Evolutionary conservation across 805 yeast species (phyloP).

Genomic region (Debaryomyces tyrocola): DNA sequence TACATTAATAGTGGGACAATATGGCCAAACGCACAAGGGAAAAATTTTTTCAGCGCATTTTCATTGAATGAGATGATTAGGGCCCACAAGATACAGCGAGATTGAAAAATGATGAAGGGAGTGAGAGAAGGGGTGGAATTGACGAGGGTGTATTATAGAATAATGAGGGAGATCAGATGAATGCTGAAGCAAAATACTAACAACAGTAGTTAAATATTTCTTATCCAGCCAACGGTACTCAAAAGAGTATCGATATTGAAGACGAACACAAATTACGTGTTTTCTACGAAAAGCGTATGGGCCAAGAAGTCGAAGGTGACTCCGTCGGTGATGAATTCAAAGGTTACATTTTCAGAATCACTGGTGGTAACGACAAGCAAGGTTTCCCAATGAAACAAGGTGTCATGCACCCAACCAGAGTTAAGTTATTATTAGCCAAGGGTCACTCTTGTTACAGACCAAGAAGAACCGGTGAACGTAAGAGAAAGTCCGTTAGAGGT

Average conservation of each 20-base stretch:
- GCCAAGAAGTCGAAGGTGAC: slow-evolving; percentile 99
- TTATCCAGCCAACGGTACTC: slow-evolving; percentile 99
- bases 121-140: too few species aligned
- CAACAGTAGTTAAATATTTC: slow-evolving; percentile 87
- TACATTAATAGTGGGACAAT: too few species aligned
- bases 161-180: too few species aligned
- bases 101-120: too few species aligned
- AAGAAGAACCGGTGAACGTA: slow-evolving; percentile 99
- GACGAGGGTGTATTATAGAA: too few species aligned
- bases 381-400: slow-evolving; percentile 99
- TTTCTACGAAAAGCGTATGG: slow-evolving; percentile 99
- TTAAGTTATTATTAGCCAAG: slow-evolving; percentile 88
- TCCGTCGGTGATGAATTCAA: slow-evolving; percentile 97
- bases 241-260: slow-evolving; percentile 95
- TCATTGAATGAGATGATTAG: too few species aligned
- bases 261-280: slow-evolving; percentile 98
- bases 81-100: too few species aligned
- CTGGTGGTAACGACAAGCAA: slow-evolving; percentile 99
- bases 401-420: slow-evolving; percentile 99
- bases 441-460: slow-evolving; percentile 99
- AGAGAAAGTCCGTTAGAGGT: slow-evolving; percentile 99
- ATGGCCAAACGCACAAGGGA: too few species aligned
- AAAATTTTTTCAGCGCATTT: too few species aligned
- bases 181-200: neutral
- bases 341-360: slow-evolving; percentile 97